Evolutionary conservation across 2,329 filamentous ascomycete species (phyloP).

Genomic region (Fusarium sp.): DNA sequence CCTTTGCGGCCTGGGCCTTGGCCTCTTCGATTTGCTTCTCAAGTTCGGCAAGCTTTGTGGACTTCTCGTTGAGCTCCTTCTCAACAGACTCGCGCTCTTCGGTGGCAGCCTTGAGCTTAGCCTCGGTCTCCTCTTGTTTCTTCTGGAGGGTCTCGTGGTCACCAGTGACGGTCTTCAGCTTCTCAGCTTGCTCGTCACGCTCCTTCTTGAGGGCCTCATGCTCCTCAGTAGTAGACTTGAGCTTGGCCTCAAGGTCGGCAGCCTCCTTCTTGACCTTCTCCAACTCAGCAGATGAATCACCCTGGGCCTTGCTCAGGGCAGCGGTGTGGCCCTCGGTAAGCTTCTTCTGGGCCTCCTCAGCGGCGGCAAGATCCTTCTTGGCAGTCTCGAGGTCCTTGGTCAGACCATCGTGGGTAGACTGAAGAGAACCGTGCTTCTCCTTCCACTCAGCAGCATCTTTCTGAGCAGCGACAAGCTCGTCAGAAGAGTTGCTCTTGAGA

Average conservation of each 20-base stretch:
- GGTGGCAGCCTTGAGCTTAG: conserved; percentile 45
- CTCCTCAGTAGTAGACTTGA: conserved; percentile 42
- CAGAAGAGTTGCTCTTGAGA: conserved; percentile 50
- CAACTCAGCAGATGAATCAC: conserved; percentile 42
- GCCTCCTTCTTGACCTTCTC: conserved; percentile 34
- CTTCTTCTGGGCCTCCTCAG: conserved; percentile 46
- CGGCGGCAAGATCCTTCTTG: conserved; percentile 49
- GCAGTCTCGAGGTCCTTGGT: conserved; percentile 48
- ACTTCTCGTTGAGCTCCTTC: conserved; percentile 49
- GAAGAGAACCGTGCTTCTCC: conserved; percentile 45
- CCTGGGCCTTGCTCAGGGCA: conserved; percentile 41
- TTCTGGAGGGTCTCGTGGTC: conserved; percentile 35
- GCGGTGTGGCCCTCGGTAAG: conserved; percentile 39
- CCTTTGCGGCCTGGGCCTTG: conserved; percentile 54
- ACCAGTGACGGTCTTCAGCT: conserved; percentile 38
- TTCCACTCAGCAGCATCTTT: conserved; percentile 47
- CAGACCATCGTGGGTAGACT: conserved; percentile 41
- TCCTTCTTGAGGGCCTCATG: conserved; percentile 42
- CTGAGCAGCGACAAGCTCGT: conserved; percentile 49
- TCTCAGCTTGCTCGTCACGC: conserved; percentile 32
- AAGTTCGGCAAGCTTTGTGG: conserved; percentile 48
- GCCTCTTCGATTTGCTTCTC: conserved; percentile 51
- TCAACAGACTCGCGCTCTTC: conserved; percentile 49
- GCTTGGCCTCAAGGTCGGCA: conserved; percentile 45
- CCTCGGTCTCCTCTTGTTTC: conserved; percentile 39